A percentile compares a stretch with the other conserved stretches of the same genome.
These are phyloP conservation scores for Astrephomene gubernaculifera DNA, from an alignment of 139 green algal species.

Conservation along the genomic window DNA sequence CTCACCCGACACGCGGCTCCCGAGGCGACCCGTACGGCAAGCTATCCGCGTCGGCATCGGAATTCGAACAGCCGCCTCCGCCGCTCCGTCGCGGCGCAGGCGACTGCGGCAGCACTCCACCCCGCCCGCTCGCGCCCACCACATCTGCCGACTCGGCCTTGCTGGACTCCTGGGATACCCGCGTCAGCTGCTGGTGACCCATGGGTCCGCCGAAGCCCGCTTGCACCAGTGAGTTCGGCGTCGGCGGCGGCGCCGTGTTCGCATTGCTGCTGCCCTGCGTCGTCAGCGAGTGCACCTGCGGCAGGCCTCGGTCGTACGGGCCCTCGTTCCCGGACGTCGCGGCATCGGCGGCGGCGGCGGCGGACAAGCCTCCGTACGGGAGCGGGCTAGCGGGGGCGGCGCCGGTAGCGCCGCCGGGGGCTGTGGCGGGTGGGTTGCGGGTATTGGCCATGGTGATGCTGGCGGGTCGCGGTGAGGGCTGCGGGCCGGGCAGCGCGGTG, in stretches of 20 bases:
- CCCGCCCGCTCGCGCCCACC: not conserved
- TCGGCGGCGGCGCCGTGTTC: not conserved
- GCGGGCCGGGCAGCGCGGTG: no score
- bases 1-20: constrained; percentile 15
- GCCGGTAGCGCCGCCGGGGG: no score
- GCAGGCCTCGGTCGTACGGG: no score
- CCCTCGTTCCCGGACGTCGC: no score
- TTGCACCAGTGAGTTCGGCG: not conserved
- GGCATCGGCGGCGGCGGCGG: no score
- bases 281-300: no score
- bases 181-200: not conserved
- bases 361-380: no score
- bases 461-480: no score
- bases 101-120: not conserved
- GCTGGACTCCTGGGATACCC: constrained; percentile 4
- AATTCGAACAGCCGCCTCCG: not conserved
- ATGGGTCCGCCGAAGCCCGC: not conserved
- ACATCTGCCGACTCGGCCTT: not conserved
- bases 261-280: no score
- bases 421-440: no score
- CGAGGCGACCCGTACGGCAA: not conserved
- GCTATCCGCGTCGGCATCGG: constrained; percentile 1
- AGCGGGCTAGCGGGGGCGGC: no score
- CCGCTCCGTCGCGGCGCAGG: not conserved
- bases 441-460: no score